These are phyloP conservation scores for Falciphora oryzae DNA, from an alignment of 2,329 filamentous ascomycete species.

Conservation along the genomic window DNA sequence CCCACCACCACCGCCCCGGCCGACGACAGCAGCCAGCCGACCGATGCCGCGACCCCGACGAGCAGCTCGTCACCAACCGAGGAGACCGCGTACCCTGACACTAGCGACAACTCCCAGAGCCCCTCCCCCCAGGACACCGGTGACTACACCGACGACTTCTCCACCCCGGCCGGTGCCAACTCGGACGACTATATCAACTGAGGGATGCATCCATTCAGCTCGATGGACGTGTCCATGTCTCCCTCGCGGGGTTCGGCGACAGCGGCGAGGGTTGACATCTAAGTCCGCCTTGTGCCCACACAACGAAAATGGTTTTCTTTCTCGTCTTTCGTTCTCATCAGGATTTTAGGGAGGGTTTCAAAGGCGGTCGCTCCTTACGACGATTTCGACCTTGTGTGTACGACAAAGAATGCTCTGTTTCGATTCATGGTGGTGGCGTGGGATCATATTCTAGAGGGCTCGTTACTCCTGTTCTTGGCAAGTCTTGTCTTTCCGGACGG, in stretches of 20 bases:
- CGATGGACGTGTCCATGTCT: no score
- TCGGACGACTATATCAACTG: no score
- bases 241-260: background rate
- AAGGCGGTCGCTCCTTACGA: no score
- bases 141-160: background rate
- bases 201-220: background rate
- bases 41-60: background rate
- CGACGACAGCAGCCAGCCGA: background rate
- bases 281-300: background rate
- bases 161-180: background rate
- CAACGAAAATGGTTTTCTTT: background rate
- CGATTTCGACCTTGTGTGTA: no score
- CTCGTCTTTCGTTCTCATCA: no score
- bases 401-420: no score
- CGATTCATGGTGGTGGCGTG: no score
- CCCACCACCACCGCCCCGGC: background rate
- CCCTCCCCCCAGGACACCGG: background rate
- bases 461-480: no score
- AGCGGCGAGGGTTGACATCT: background rate
- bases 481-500: no score
- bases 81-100: background rate
- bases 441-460: no score
- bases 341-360: no score
- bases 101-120: background rate
- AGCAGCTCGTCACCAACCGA: background rate